phyloP scores from a whole-genome alignment of 148 eudicot genomes.

The Oxyria digyna region DNA sequence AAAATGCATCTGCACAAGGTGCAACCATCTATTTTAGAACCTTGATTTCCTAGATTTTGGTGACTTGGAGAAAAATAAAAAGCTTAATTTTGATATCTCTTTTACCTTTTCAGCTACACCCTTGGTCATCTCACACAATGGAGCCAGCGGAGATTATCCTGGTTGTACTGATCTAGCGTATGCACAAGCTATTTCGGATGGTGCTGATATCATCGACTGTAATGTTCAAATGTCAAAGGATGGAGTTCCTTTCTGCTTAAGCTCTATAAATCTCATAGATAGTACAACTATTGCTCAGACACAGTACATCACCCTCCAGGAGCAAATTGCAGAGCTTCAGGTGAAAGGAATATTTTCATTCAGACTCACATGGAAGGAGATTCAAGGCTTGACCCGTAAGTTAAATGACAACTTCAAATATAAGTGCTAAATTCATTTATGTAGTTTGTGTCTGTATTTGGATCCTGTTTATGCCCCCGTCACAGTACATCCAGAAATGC shows the following conservation, averaged over 20 bases:
- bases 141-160: constrained; percentile 91
- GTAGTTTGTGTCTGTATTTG: background rate
- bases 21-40: background rate
- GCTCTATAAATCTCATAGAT: constrained; percentile 53
- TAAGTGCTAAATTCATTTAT: background rate
- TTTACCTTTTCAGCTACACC: constrained; percentile 37
- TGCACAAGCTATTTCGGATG: constrained; percentile 56
- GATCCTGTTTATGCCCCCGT: background rate
- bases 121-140: constrained; percentile 54
- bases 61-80: background rate
- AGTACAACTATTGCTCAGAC: constrained; percentile 40
- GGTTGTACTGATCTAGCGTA: constrained; percentile 79
- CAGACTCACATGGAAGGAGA: constrained; percentile 62
- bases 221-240: constrained; percentile 79
- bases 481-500: background rate
- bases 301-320: constrained; percentile 21
- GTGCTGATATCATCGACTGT: constrained; percentile 80
- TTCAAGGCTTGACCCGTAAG: constrained; percentile 70
- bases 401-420: background rate
- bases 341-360: constrained; percentile 55
- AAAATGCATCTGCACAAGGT: constrained; percentile 13
- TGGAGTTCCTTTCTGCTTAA: constrained; percentile 78
- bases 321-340: constrained; percentile 38
- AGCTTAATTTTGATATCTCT: background rate
- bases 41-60: background rate